Evolutionary conservation across 2,329 filamentous ascomycete genomes (phyloP).

Genomic region (Fusarium duplospermum): DNA sequence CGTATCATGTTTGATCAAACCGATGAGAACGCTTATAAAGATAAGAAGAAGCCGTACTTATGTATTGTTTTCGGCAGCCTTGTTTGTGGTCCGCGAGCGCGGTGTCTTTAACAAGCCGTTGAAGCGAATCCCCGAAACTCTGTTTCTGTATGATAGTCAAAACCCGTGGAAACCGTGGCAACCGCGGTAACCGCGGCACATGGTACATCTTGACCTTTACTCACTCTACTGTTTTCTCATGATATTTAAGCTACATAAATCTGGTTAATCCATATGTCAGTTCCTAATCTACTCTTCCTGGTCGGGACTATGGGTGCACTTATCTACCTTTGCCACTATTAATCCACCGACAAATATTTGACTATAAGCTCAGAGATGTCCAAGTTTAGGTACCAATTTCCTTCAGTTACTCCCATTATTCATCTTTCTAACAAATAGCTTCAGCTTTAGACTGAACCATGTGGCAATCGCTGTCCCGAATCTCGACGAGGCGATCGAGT

Average conservation of each 20-base stretch:
- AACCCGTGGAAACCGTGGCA: neutral
- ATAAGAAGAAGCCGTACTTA: no score
- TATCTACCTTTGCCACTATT: neutral
- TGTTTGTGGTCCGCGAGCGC: no score
- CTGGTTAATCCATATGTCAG: neutral
- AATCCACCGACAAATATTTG: neutral
- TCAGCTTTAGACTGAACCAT: neutral
- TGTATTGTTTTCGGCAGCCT: no score
- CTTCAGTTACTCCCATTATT: neutral
- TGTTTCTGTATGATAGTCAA: neutral
- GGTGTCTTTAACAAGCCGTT: no score
- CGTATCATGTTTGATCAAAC: no score
- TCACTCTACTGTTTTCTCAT: neutral
- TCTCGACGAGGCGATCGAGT: neutral
- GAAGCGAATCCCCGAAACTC: no score
- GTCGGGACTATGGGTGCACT: neutral
- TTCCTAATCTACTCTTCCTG: neutral
- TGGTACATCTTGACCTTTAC: neutral
- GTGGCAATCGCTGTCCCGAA: neutral
- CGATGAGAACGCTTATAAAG: no score
- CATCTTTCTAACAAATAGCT: neutral
- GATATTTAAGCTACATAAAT: neutral
- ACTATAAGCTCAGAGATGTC: neutral
- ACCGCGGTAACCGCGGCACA: neutral
- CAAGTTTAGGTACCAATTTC: neutral